These are phyloP conservation scores for Ogataea thermomethanolica DNA, from an alignment of 805 yeast species.

Conservation along the genomic window DNA sequence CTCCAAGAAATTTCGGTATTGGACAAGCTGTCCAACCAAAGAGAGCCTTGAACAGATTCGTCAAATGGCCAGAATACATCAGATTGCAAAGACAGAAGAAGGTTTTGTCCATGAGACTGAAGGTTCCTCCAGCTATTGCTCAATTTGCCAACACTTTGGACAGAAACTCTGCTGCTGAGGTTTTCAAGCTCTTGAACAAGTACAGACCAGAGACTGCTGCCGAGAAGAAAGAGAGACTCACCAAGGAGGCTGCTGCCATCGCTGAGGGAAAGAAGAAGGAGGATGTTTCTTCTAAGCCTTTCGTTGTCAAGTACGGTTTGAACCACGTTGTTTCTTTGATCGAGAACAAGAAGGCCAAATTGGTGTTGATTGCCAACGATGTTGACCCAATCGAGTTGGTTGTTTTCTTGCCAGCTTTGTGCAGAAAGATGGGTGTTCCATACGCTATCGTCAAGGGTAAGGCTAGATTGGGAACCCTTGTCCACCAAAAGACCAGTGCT, in stretches of 20 bases:
- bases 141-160: constrained; percentile 93
- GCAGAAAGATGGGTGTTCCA: constrained; percentile 98
- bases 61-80: constrained; percentile 97
- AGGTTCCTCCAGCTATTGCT: constrained; percentile 96
- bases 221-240: constrained; percentile 96
- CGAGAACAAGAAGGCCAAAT: constrained; percentile 96
- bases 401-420: constrained; percentile 92
- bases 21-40: constrained; percentile 92
- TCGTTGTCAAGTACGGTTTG: constrained; percentile 92
- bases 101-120: constrained; percentile 86
- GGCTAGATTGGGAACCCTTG: constrained; percentile 95
- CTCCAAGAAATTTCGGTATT: constrained; percentile 89
- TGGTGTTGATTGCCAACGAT: constrained; percentile 94
- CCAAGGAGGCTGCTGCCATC: constrained; percentile 96
- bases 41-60: constrained; percentile 92
- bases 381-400: constrained; percentile 98
- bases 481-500: constrained; percentile 93
- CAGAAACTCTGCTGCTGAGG: constrained; percentile 96
- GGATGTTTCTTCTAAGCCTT: constrained; percentile 94
- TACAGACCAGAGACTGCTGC: constrained; percentile 95
- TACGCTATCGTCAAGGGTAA: constrained; percentile 95
- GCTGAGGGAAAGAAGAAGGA: constrained; percentile 96
- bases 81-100: constrained; percentile 97
- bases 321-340: constrained; percentile 94
- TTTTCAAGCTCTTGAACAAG: constrained; percentile 94